These are phyloP conservation scores for Alternaria incomplexa DNA, from an alignment of 2,329 filamentous ascomycete species.

Conservation along the genomic window DNA sequence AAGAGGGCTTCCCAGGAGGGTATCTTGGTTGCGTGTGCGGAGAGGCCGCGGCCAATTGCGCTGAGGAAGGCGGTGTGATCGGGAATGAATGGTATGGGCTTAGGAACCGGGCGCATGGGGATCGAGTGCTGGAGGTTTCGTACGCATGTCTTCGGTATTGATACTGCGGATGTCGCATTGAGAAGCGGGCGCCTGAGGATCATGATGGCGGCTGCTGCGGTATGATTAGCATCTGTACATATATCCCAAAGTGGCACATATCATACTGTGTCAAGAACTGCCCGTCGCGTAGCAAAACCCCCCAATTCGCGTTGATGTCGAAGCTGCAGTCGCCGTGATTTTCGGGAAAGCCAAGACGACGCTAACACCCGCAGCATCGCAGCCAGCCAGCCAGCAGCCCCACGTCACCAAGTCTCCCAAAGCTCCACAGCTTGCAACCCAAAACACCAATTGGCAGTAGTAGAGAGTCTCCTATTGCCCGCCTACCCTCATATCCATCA, in stretches of 20 bases:
- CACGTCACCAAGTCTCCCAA: conserved; percentile 11
- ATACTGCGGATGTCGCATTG: conserved; percentile 32
- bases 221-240: background rate
- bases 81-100: conserved; percentile 83
- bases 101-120: conserved; percentile 60
- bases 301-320: conserved; percentile 6
- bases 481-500: conserved; percentile 52
- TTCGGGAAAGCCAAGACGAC: conserved; percentile 40
- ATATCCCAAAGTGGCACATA: background rate
- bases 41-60: conserved; percentile 86
- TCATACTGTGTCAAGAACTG: background rate
- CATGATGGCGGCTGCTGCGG: conserved; percentile 32
- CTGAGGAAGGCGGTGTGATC: conserved; percentile 85
- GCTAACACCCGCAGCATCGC: conserved; percentile 15
- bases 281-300: background rate
- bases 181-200: conserved; percentile 45
- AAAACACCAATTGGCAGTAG: conserved; percentile 57
- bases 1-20: conserved; percentile 91
- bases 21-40: conserved; percentile 83
- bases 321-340: conserved; percentile 27
- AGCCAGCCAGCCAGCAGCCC: conserved; percentile 8
- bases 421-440: conserved; percentile 8
- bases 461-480: conserved; percentile 96
- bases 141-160: conserved; percentile 35
- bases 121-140: conserved; percentile 50